A percentile compares a stretch with the other conserved stretches of the same genome.
phyloP scores from a whole-genome alignment of 139 green algal genomes.

The Asterochloris sp. region DNA sequence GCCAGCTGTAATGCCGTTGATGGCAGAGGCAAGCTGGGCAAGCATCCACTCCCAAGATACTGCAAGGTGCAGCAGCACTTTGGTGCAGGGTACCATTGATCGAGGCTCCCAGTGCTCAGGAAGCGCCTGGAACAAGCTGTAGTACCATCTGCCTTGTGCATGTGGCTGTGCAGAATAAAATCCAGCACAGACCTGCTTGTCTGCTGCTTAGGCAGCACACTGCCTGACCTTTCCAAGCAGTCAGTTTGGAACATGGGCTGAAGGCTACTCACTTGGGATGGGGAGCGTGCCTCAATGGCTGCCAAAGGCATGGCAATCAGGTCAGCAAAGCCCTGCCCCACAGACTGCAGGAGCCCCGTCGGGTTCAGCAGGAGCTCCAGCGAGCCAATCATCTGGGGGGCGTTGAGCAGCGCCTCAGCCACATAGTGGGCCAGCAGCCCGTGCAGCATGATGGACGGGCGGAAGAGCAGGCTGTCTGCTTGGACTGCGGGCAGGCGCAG shows the following conservation, averaged over 20 bases:
- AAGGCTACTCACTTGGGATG: constrained; percentile 11
- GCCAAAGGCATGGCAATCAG: constrained; percentile 56
- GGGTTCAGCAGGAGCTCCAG: constrained; percentile 71
- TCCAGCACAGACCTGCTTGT: neutral
- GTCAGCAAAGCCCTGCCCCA: constrained; percentile 41
- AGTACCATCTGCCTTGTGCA: neutral
- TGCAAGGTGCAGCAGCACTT: neutral
- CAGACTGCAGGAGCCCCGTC: constrained; percentile 44
- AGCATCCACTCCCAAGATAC: neutral
- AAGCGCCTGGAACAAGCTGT: neutral
- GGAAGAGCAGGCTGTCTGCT: constrained; percentile 30
- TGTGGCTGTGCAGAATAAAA: neutral
- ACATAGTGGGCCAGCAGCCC: constrained; percentile 41
- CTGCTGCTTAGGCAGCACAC: neutral
- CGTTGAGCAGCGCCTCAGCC: constrained; percentile 61
- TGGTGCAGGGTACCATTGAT: neutral
- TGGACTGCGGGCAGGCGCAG: constrained; percentile 26
- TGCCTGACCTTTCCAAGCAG: neutral
- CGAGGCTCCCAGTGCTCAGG: no score
- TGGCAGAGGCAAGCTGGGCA: neutral
- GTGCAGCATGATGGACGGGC: constrained; percentile 37
- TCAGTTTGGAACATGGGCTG: neutral
- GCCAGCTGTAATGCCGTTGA: neutral
- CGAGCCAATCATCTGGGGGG: constrained; percentile 50
- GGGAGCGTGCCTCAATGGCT: constrained; percentile 30